Evolutionary conservation across 2,329 filamentous ascomycete species (phyloP).

Genomic region (Fusarium beomiforme): DNA sequence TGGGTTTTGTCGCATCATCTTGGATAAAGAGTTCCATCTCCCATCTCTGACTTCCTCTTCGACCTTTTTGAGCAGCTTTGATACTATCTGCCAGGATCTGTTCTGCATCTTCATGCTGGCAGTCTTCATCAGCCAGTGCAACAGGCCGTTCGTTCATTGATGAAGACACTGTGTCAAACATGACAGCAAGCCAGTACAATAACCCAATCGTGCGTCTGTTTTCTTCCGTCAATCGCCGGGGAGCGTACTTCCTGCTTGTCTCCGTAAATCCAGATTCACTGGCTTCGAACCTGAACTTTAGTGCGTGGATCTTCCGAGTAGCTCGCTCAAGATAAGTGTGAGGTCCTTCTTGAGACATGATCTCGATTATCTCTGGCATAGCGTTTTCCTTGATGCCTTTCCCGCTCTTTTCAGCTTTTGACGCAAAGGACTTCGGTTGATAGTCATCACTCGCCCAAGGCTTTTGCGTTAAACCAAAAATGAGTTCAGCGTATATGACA

Average conservation of each 20-base stretch:
- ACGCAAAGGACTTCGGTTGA: neutral
- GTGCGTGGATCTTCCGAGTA: neutral
- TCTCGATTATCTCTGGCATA: neutral
- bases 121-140: neutral
- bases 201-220: accelerated
- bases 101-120: neutral
- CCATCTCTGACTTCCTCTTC: neutral
- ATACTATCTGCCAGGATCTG: neutral
- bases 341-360: neutral
- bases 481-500: neutral
- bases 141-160: neutral
- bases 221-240: neutral
- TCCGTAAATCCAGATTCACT: neutral
- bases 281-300: neutral
- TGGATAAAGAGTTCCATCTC: neutral
- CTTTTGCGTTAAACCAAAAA: neutral
- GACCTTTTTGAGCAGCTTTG: accelerated
- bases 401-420: neutral
- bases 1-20: neutral
- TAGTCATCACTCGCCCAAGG: neutral
- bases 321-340: neutral
- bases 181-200: neutral
- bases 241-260: neutral
- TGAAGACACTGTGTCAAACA: neutral
- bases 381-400: neutral